These are phyloP conservation scores for Leccinum fibrillosum DNA, from an alignment of 768 basidiomycete species.

Conservation along the genomic window DNA sequence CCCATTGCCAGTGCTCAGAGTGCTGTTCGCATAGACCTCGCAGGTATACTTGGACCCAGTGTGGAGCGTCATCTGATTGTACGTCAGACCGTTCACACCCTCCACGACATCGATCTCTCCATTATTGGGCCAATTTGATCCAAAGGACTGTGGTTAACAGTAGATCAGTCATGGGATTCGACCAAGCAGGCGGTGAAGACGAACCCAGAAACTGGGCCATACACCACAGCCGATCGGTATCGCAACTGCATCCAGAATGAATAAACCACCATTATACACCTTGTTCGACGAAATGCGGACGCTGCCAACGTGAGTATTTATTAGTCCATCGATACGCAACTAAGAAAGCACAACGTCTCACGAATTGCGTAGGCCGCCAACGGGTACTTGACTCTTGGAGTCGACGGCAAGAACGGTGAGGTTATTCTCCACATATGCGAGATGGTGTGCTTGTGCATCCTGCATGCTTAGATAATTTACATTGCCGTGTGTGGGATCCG, in stretches of 20 bases:
- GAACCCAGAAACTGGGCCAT: slow-evolving; percentile 57
- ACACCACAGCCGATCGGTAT: slow-evolving; percentile 70
- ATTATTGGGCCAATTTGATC: slow-evolving; percentile 48
- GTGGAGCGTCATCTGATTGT: slow-evolving; percentile 69
- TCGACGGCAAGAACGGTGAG: slow-evolving; percentile 64
- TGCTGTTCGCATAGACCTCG: slow-evolving; percentile 8
- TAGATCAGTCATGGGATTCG: not conserved
- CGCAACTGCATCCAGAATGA: slow-evolving; percentile 64
- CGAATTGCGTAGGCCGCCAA: slow-evolving; percentile 54
- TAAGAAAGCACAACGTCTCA: slow-evolving; percentile 20
- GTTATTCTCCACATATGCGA: slow-evolving; percentile 60
- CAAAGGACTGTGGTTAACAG: slow-evolving; percentile 33
- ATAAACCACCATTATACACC: slow-evolving; percentile 57
- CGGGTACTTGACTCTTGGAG: slow-evolving; percentile 41
- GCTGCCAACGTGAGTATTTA: slow-evolving; percentile 30
- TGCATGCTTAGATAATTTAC: slow-evolving; percentile 54
- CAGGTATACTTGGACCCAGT: slow-evolving; percentile 40
- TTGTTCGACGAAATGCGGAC: slow-evolving; percentile 66
- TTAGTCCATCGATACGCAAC: not conserved
- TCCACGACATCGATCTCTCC: slow-evolving; percentile 78
- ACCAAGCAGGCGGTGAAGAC: slow-evolving; percentile 9
- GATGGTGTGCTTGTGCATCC: slow-evolving; percentile 46
- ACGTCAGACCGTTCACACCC: slow-evolving; percentile 55
- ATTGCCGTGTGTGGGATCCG: slow-evolving; percentile 68
- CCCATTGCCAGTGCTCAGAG: not conserved